Evolutionary conservation across 805 yeast species (phyloP).

Genomic region (Saccharomycopsis sp.): DNA sequence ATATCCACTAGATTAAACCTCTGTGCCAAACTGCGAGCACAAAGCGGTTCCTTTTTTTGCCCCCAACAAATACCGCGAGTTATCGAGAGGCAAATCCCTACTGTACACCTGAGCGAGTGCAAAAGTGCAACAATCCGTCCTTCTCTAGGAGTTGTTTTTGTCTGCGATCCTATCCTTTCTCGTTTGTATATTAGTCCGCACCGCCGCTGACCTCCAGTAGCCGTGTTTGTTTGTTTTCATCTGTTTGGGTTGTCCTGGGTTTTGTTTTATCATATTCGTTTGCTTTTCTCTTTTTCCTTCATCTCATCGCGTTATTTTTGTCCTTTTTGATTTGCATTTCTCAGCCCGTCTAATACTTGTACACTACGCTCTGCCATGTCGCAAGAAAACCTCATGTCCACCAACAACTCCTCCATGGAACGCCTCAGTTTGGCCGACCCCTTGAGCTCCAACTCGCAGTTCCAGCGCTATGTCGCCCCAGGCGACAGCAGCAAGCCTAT

Average conservation of each 20-base stretch:
- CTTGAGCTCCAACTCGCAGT: conserved; percentile 2
- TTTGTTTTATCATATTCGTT: background rate
- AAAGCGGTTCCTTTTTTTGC: too few species aligned
- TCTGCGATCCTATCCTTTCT: background rate
- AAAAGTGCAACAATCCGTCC: too few species aligned
- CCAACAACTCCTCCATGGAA: conserved; percentile 2
- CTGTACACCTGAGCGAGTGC: too few species aligned
- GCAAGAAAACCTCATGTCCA: conserved; percentile 5
- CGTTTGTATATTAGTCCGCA: background rate
- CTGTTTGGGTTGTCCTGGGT: background rate
- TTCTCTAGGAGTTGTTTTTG: too few species aligned
- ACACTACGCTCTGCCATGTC: background rate
- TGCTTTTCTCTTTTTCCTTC: background rate
- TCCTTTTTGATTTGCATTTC: background rate
- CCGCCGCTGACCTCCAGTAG: too few species aligned
- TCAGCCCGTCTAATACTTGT: background rate
- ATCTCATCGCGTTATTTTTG: background rate
- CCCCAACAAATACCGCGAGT: too few species aligned
- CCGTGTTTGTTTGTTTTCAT: background rate
- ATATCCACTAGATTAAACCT: too few species aligned
- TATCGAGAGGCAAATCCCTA: too few species aligned
- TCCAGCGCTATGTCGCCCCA: conserved; percentile 2
- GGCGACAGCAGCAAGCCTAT: conserved; percentile 7
- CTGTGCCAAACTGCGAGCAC: too few species aligned
- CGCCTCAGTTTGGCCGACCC: conserved; percentile 2